These are phyloP conservation scores for Aciculosporium take DNA, from an alignment of 2,329 filamentous ascomycete genomes.

Conservation along the genomic window DNA sequence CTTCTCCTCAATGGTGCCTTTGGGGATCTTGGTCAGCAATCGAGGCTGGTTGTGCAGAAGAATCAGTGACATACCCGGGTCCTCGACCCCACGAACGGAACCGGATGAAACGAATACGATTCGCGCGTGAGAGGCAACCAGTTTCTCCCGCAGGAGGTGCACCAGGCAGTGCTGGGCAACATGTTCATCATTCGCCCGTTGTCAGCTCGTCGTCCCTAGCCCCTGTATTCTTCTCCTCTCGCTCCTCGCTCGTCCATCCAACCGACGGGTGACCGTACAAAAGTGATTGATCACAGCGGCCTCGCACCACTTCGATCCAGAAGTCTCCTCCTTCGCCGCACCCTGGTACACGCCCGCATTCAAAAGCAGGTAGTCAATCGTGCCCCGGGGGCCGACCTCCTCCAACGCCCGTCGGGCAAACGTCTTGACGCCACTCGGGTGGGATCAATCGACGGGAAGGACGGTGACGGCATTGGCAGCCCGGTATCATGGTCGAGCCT, in stretches of 20 bases:
- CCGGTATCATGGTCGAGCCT: constrained; percentile 26
- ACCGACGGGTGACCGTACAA: constrained; percentile 17
- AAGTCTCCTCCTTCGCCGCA: constrained; percentile 20
- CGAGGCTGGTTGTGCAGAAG: too few relatives aligned
- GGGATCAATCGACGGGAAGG: constrained; percentile 33
- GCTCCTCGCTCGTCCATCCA: neutral
- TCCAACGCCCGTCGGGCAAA: constrained; percentile 32
- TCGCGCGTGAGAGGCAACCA: constrained; percentile 30
- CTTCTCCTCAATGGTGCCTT: constrained; percentile 24
- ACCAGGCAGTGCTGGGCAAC: constrained; percentile 40
- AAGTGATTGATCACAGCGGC: constrained; percentile 37
- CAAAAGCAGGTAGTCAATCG: constrained; percentile 34
- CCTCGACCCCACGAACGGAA: constrained; percentile 26
- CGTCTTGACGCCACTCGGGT: constrained; percentile 28
- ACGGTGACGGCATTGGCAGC: constrained; percentile 27
- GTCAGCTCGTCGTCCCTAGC: constrained; percentile 11
- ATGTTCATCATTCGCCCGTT: too few relatives aligned
- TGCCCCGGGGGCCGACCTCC: constrained; percentile 24
- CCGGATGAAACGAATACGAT: constrained; percentile 38
- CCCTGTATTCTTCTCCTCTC: neutral
- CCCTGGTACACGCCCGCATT: constrained; percentile 32
- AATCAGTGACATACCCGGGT: constrained; percentile 18
- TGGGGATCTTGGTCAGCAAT: constrained; percentile 1
- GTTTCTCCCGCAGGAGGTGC: constrained; percentile 33
- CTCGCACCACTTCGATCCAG: constrained; percentile 36